Base-by-base conservation (phyloP, 805 yeast species). In the Candida hispaniensis region DNA sequence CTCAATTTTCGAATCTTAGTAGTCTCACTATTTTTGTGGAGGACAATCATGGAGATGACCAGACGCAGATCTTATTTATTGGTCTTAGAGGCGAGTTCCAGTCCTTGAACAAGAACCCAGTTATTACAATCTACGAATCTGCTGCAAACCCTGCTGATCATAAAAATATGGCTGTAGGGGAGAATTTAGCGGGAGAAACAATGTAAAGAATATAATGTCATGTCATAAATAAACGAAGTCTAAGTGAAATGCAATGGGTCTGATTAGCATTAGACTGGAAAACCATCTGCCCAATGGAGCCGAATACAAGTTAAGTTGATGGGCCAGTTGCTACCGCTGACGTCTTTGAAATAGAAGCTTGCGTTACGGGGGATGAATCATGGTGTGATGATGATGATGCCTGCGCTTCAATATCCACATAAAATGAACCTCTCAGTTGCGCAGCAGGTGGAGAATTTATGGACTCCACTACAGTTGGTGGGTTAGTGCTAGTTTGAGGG, bases 71-170 rank as follows among this genome's bases (percentile, higher is more conserved):
- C 2, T 75, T 75, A 45, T 78, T 74, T 46, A 56, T 86, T 26
- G 96, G 93, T 39, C 54, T 88, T 15, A 62, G 95, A 28, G 97
- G 97, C 18, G 59, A 54, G 36, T 59, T 50, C 47, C 34, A 51
- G 14, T 36, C 28, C 12, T 41, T 47, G 26, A 52, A 79, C 32
- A 53, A 61, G 18, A 67, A 67, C 42, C 94, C 94, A 0, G 71
- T 82, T 11, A 65, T 79, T 10, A 66, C 94, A 0, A 50, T 80
- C 13, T 88, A 86, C 54, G 97, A 88, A 56, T 71, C 85, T 38
- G 93, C 94, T 0, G 91, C 96, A 3, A 86, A 86, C 52, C 95
- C 95, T 0, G 72, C 77, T 1, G 96, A 86, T 52, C 96, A 88
- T 54, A 73, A 67, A 45, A 64, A 39, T 29, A 24, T 42, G 14